These are phyloP conservation scores for Pestalotiopsis sp. DNA, from an alignment of 2,329 filamentous ascomycete genomes.

Conservation along the genomic window DNA sequence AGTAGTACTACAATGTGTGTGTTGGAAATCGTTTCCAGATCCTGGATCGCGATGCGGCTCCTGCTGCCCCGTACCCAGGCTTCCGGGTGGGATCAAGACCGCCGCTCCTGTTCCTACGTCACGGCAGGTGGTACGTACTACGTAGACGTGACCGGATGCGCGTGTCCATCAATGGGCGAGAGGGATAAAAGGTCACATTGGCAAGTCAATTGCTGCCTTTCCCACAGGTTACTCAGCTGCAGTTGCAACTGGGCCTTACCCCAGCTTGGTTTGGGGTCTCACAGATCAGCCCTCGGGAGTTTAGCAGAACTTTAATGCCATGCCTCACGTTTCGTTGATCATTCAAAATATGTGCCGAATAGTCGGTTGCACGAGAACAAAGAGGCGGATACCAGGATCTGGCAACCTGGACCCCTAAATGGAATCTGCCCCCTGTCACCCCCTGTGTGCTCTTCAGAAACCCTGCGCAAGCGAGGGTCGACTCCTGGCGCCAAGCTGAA, in stretches of 20 bases:
- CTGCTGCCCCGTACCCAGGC: neutral
- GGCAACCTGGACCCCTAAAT: conserved; percentile 21
- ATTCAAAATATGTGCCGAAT: conserved; percentile 17
- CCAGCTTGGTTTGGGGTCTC: conserved; percentile 25
- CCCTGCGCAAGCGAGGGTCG: conserved; percentile 28
- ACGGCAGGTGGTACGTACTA: neutral
- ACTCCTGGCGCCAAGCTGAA: conserved; percentile 28
- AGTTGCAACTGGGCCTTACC: conserved; percentile 17
- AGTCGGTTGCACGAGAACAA: conserved; percentile 12
- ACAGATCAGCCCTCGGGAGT: conserved; percentile 25
- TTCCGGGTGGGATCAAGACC: neutral
- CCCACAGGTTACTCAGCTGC: neutral
- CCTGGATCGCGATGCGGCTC: conserved; percentile 1
- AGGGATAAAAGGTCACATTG: neutral
- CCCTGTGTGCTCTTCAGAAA: conserved; percentile 23
- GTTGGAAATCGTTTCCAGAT: neutral
- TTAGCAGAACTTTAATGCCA: conserved; percentile 16
- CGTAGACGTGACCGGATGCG: neutral
- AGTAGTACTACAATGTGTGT: neutral
- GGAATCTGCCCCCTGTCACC: conserved; percentile 20
- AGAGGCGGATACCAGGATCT: conserved; percentile 25
- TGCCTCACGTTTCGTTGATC: conserved; percentile 19
- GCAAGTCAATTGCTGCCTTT: neutral
- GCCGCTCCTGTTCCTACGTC: neutral
- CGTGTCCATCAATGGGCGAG: neutral